Conservation (phyloP, 345 rosid species). For the Garcia nutans region DNA sequence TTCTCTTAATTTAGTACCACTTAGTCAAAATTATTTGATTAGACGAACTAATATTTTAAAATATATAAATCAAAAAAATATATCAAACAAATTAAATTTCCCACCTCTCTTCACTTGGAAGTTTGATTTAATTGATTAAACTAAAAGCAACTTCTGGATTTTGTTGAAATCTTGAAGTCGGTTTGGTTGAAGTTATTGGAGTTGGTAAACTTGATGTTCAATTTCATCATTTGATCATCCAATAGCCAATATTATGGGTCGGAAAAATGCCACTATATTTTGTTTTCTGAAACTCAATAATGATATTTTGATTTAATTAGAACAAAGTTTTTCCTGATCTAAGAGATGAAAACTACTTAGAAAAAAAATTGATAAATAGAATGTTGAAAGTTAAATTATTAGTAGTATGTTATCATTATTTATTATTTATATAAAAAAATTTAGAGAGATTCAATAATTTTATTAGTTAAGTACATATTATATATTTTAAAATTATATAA, state of each 20-base stretch:
- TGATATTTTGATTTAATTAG: background rate
- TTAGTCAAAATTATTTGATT: too few relatives aligned
- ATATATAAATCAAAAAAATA: background rate
- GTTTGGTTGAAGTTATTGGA: too few relatives aligned
- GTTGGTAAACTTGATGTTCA: background rate
- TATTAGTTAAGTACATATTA: too few relatives aligned
- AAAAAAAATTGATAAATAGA: too few relatives aligned
- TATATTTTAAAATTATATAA: too few relatives aligned
- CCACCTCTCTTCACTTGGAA: background rate
- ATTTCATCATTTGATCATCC: background rate
- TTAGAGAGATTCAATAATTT: too few relatives aligned
- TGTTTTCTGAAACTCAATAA: conserved; percentile 13
- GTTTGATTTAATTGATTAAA: background rate
- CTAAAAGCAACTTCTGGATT: background rate
- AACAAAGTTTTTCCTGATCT: background rate
- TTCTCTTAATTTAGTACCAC: too few relatives aligned
- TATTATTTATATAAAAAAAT: too few relatives aligned
- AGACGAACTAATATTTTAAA: background rate
- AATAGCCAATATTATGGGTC: conserved; percentile 9
- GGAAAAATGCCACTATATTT: conserved; percentile 9
- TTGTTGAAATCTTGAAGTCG: conserved; percentile 6
- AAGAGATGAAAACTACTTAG: background rate
- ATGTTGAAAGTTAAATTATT: too few relatives aligned
- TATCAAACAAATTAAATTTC: too few relatives aligned
- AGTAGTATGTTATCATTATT: too few relatives aligned